phyloP scores from a whole-genome alignment of 495 filamentous ascomycete species.

The Penicillium soppii region DNA sequence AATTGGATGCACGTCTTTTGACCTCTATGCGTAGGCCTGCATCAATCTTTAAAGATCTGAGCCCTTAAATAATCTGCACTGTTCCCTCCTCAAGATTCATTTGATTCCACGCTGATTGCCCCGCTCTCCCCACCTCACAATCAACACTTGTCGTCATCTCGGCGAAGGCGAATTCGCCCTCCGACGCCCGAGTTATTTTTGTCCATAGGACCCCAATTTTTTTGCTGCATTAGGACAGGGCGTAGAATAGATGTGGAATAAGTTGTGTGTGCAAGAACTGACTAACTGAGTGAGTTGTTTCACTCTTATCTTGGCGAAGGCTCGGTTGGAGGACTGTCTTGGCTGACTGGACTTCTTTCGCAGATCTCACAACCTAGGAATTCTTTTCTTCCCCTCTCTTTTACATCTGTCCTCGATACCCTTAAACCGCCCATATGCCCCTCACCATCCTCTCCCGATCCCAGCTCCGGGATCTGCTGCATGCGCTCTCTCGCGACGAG shows the following conservation, averaged over 20 bases:
- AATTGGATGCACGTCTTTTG: background rate
- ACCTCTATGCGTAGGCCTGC: background rate
- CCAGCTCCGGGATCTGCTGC: slow-evolving; percentile 68
- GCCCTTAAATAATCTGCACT: background rate
- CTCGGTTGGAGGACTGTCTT: background rate
- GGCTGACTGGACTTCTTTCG: slow-evolving; percentile 3
- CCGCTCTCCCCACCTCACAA: slow-evolving; percentile 7
- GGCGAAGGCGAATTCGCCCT: background rate
- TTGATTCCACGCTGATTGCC: slow-evolving; percentile 1
- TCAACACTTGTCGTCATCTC: slow-evolving; percentile 5
- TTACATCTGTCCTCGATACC: background rate
- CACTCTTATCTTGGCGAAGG: slow-evolving; percentile 7
- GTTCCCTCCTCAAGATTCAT: background rate
- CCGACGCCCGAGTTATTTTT: slow-evolving; percentile 3
- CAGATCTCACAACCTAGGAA: slow-evolving; percentile 1
- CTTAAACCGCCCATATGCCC: slow-evolving; percentile 53
- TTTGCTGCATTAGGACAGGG: background rate
- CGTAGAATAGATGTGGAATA: background rate
- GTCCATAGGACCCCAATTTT: background rate
- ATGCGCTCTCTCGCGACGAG: slow-evolving; percentile 67
- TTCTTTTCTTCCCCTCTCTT: background rate
- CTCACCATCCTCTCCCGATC: slow-evolving; percentile 73
- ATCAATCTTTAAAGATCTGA: background rate
- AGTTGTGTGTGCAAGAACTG: background rate
- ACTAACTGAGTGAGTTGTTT: background rate